phyloP scores from a whole-genome alignment of 2,329 filamentous ascomycete species.

The Colletotrichum eleusines region DNA sequence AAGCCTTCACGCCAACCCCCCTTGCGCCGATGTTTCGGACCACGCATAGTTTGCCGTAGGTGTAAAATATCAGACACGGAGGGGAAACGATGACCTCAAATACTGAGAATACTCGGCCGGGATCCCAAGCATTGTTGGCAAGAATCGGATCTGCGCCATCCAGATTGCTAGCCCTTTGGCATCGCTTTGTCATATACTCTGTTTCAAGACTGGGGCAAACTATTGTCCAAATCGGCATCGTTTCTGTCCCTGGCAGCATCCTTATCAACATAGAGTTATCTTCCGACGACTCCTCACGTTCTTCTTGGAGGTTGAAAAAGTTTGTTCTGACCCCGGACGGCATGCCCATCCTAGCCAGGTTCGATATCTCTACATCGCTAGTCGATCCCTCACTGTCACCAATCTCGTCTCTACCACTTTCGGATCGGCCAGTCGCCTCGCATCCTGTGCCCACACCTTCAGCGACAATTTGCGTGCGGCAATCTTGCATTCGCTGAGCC shows the following conservation, averaged over 20 bases:
- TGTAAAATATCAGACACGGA: constrained; percentile 39
- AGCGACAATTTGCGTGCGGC: constrained; percentile 9
- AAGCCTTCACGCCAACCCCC: constrained; percentile 4
- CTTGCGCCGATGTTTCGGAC: constrained; percentile 37
- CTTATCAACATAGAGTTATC: constrained; percentile 35
- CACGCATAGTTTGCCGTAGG: constrained; percentile 10
- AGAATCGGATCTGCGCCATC: constrained; percentile 22
- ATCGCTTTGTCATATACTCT: constrained; percentile 31
- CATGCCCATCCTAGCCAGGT: constrained; percentile 24
- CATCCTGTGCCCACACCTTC: not conserved
- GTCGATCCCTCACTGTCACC: not conserved
- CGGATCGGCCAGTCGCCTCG: constrained; percentile 8
- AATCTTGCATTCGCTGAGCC: constrained; percentile 21
- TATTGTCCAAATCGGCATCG: constrained; percentile 10
- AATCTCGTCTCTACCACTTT: constrained; percentile 28
- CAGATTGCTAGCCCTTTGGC: constrained; percentile 11
- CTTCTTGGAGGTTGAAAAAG: constrained; percentile 19
- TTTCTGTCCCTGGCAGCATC: constrained; percentile 21
- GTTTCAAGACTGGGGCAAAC: constrained; percentile 40
- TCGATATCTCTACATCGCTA: constrained; percentile 2
- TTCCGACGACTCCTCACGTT: constrained; percentile 35
- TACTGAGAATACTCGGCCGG: not conserved
- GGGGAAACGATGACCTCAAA: constrained; percentile 32
- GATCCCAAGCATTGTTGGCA: constrained; percentile 14
- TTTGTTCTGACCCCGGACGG: constrained; percentile 15